Base-by-base conservation (phyloP, 177 flowering plant species). In the Vitis hybrid region DNA sequence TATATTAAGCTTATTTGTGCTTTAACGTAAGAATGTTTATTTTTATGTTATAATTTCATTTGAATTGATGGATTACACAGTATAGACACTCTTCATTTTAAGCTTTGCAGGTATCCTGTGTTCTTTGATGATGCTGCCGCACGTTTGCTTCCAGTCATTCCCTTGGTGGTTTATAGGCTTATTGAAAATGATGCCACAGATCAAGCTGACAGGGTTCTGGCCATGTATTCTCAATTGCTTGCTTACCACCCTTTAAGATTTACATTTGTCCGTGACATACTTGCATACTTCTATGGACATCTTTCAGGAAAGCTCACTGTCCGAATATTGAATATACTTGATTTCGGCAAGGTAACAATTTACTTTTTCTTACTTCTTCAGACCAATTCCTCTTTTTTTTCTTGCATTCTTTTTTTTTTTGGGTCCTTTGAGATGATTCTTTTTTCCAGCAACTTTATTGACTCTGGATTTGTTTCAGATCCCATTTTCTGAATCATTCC, bases 91-190 rank as follows among this genome's bases (percentile, higher is more conserved):
- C 16, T 22, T 39, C 18, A 34, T 26, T 54, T 15, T 65, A 62
- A n/a, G 10, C 56, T 63, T 53, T 76, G 54, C 89, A 96, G 99
- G 88, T 81, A 80, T 74, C 99, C 98, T 3, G 80, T 89, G 45
- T 91, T 91, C 80, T 92, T 96, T 85, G 99, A 96, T 85, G 99
- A 93, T 81, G 85, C 90, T 78, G 97, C 87, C 14, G 98, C 94
- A 48, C 93, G 97, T 29, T 74, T 96, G 85, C 91, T 93, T 69
- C 99, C 99, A n/a, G 90, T 96, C 69, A 91, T 96, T 75, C 99
- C 97, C 20, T 80, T 93, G 55, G 85, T 95, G 39, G 74, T 95
- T 48, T 95, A 95, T 75, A 78, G 99, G 69, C 90, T 95, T 13
- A 91, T 95, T 71, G 99, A 95, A 79, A 95, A 95, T 84, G 98